A percentile compares a stretch with the other conserved stretches of the same genome.
Evolutionary conservation across 306 rosid species (phyloP).

Genomic region (Dryas octopetala): DNA sequence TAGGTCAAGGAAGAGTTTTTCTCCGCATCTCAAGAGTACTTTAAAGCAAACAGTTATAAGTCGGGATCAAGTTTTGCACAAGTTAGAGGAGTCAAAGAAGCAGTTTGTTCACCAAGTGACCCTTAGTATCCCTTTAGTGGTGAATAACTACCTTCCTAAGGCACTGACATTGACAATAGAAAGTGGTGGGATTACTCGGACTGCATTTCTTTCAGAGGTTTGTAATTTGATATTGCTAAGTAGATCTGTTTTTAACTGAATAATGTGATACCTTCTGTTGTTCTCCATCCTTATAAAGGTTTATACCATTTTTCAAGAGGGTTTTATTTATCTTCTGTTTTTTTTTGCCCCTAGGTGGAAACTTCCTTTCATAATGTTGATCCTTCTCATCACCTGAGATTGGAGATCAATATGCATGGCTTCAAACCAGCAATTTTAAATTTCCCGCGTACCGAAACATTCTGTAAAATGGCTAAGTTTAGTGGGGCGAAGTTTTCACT

Average conservation of each 20-base stretch:
- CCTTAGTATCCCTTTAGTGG: conserved; percentile 69
- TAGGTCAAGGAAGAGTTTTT: conserved; percentile 36
- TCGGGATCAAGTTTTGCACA: conserved; percentile 16
- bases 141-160: conserved; percentile 77
- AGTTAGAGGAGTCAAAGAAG: conserved; percentile 47
- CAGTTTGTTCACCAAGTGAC: conserved; percentile 65
- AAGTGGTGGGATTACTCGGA: conserved; percentile 70
- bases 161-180: conserved; percentile 62
- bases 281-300: background rate
- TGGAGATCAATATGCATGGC: conserved; percentile 70
- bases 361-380: conserved; percentile 79
- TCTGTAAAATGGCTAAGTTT: conserved; percentile 69
- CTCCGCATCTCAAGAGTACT: conserved; percentile 22
- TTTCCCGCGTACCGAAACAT: conserved; percentile 78
- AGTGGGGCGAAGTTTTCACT: conserved; percentile 67
- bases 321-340: background rate
- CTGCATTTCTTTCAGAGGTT: conserved; percentile 73
- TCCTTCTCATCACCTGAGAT: conserved; percentile 82
- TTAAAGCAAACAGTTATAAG: conserved; percentile 20
- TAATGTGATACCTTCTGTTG: conserved; percentile 15
- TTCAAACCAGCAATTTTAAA: conserved; percentile 57
- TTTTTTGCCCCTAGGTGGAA: conserved; percentile 48
- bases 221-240: conserved; percentile 33
- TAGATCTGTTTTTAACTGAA: background rate
- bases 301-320: background rate